These are phyloP conservation scores for Anastatica hierochuntica DNA, from an alignment of 345 rosid genomes.

Conservation along the genomic window DNA sequence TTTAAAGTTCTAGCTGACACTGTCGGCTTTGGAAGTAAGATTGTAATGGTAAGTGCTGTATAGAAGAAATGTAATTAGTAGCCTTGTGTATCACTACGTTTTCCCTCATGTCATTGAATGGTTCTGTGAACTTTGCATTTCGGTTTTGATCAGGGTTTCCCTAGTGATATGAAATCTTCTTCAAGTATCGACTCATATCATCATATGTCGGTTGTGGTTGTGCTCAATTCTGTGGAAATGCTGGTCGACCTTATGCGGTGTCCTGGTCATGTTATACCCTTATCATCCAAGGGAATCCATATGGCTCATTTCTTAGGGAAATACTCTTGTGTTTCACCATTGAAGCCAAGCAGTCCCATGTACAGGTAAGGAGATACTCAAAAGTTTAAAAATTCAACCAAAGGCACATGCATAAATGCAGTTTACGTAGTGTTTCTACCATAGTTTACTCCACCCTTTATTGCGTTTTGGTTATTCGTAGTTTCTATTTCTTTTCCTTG, in stretches of 20 bases:
- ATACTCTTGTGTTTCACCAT: constrained; percentile 66
- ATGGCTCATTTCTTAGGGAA: constrained; percentile 61
- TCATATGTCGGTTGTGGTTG: constrained; percentile 73
- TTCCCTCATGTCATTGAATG: not conserved
- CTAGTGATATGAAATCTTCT: constrained; percentile 47
- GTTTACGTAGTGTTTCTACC: too few species aligned
- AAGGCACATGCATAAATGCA: too few species aligned
- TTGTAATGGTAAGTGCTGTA: constrained; percentile 80
- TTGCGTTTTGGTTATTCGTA: too few species aligned
- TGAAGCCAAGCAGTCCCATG: constrained; percentile 65
- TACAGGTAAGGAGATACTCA: constrained; percentile 36
- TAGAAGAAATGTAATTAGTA: not conserved
- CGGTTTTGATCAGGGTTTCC: constrained; percentile 46
- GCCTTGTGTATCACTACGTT: not conserved
- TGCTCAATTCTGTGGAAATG: constrained; percentile 46
- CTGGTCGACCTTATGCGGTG: constrained; percentile 73
- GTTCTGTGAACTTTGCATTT: not conserved
- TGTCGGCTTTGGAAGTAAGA: constrained; percentile 59
- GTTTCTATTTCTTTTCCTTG: too few species aligned
- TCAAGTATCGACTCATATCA: constrained; percentile 47
- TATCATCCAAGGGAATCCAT: constrained; percentile 44
- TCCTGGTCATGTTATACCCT: constrained; percentile 66
- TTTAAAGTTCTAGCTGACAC: constrained; percentile 85
- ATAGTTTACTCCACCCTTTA: too few species aligned
- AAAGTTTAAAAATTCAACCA: too few species aligned